phyloP scores from a whole-genome alignment of 192 early-diverging fungal species.

The Coemansia sp. region DNA sequence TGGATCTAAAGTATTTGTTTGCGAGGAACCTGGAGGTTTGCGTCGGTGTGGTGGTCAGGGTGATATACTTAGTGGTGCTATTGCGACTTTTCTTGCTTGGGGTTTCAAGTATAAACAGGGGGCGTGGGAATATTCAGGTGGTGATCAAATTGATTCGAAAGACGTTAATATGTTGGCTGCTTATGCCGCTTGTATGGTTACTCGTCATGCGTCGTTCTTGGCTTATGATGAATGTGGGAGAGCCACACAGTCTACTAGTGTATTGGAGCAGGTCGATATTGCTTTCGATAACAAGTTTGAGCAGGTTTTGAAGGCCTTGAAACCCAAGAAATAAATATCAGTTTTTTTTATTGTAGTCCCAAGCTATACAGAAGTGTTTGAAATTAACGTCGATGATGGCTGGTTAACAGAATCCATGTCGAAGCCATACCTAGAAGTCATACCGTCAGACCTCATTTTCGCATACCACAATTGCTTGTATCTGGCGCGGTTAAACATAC shows the following conservation, averaged over 20 bases:
- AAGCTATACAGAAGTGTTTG: neutral
- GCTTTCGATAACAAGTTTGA: constrained; percentile 57
- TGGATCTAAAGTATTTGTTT: constrained; percentile 62
- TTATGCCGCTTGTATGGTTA: constrained; percentile 56
- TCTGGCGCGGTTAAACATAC: constrained; percentile 20
- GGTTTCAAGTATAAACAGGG: constrained; percentile 62
- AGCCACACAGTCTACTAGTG: constrained; percentile 36
- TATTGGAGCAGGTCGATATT: constrained; percentile 48
- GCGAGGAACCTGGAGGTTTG: constrained; percentile 67
- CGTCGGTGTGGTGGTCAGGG: constrained; percentile 96
- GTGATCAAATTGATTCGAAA: constrained; percentile 24
- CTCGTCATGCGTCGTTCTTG: constrained; percentile 47
- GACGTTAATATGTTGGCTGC: constrained; percentile 63
- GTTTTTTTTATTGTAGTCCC: no score
- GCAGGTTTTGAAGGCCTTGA: constrained; percentile 32
- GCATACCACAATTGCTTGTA: constrained; percentile 29
- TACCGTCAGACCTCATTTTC: constrained; percentile 44
- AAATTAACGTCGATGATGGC: constrained; percentile 4
- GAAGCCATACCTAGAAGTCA: constrained; percentile 30
- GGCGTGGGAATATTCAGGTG: constrained; percentile 57
- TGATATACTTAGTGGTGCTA: constrained; percentile 82
- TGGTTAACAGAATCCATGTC: neutral
- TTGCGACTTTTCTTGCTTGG: constrained; percentile 90
- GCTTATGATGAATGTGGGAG: constrained; percentile 50
- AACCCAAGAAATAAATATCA: constrained; percentile 14